phyloP scores from a whole-genome alignment of 257 asterid genomes.

The Solanum arcanum region DNA sequence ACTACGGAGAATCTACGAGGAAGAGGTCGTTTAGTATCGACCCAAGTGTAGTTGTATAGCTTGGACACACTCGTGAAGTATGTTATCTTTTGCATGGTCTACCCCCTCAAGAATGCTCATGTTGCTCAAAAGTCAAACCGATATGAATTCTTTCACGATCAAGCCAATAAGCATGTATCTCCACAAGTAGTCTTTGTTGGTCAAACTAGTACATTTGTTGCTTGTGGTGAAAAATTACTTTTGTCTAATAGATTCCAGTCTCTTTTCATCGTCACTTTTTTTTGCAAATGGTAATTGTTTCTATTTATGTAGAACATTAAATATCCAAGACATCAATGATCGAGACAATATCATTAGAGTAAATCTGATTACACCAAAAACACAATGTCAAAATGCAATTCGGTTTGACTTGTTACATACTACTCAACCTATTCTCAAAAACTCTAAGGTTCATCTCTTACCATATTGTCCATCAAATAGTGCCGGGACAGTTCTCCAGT shows the following conservation, averaged over 20 bases:
- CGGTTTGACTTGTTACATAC: not conserved
- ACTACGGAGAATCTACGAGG: not conserved
- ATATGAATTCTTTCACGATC: not conserved
- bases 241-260: not conserved
- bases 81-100: not conserved
- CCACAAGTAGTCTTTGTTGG: not conserved
- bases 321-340: not conserved
- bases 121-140: not conserved
- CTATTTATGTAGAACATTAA: not conserved
- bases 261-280: not conserved
- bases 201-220: not conserved
- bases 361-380: not conserved
- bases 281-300: not conserved
- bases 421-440: not conserved
- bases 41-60: not conserved
- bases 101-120: not conserved
- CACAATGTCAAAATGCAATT: not conserved
- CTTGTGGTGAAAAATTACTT: not conserved
- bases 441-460: not conserved
- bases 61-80: not conserved
- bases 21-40: not conserved
- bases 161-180: not conserved
- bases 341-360: not conserved
- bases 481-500: not conserved
- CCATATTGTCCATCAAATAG: not conserved